phyloP scores from a whole-genome alignment of 768 basidiomycete genomes.

The Rhodosporidiobolus sp. region DNA sequence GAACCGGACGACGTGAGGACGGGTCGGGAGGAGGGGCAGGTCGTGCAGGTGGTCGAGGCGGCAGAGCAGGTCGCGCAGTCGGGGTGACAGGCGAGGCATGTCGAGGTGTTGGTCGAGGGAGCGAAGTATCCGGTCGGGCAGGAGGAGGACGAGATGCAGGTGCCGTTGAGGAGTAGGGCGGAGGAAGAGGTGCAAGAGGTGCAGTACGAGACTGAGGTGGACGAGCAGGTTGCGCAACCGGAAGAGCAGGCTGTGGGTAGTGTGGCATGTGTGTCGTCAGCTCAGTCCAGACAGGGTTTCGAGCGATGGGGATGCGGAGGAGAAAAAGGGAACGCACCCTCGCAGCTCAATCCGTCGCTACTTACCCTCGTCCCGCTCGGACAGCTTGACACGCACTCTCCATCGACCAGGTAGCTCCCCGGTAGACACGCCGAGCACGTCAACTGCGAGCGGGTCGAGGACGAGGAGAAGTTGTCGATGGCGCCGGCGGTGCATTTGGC shows the following conservation, averaged over 20 bases:
- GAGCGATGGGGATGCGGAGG: no score
- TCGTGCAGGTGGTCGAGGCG: conserved; percentile 23
- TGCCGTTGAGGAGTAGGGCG: conserved; percentile 65
- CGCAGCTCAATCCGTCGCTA: conserved; percentile 67
- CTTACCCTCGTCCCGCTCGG: conserved; percentile 70
- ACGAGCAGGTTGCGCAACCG: conserved; percentile 65
- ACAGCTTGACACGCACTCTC: conserved; percentile 67
- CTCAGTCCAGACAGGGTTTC: no score
- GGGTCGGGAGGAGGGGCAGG: conserved; percentile 41
- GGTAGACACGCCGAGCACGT: conserved; percentile 77
- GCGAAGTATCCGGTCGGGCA: conserved; percentile 72
- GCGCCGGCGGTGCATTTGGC: conserved; percentile 74
- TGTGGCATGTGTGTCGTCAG: background rate
- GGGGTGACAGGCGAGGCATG: conserved; percentile 74
- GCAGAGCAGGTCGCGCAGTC: conserved; percentile 62
- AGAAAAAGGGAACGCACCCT: conserved; percentile 54
- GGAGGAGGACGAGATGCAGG: conserved; percentile 60
- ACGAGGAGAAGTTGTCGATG: conserved; percentile 67
- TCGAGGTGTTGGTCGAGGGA: conserved; percentile 53
- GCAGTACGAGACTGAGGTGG: conserved; percentile 66
- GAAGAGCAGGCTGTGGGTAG: conserved; percentile 62
- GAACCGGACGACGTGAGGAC: conserved; percentile 25
- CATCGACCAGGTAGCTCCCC: conserved; percentile 68
- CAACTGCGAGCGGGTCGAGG: conserved; percentile 63
- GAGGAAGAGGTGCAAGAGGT: conserved; percentile 61